Conservation (phyloP, 805 yeast genomes). For the Yueomyces sp. region DNA sequence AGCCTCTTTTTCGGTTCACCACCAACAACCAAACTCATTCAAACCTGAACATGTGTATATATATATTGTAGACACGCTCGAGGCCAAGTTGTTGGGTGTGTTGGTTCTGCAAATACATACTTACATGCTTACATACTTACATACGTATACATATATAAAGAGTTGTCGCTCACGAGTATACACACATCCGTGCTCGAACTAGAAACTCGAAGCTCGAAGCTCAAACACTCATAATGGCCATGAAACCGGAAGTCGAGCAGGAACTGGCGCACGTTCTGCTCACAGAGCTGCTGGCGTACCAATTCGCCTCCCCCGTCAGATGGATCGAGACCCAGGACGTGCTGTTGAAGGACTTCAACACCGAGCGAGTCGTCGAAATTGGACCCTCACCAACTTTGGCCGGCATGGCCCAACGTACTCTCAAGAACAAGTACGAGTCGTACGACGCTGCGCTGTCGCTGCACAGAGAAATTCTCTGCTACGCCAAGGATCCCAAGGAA, state of each 20-base stretch:
- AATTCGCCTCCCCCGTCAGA: slow-evolving; percentile 98
- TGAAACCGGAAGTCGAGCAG: slow-evolving; percentile 89
- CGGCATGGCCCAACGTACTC: slow-evolving; percentile 96
- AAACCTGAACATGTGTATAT: too few species aligned
- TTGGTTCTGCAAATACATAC: too few species aligned
- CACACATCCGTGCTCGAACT: too few species aligned
- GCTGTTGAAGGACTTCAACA: slow-evolving; percentile 80
- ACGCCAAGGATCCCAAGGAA: slow-evolving; percentile 91
- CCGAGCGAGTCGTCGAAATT: slow-evolving; percentile 95
- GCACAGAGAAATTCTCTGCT: slow-evolving; percentile 88
- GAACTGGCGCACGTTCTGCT: slow-evolving; percentile 89
- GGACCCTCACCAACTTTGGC: slow-evolving; percentile 99
- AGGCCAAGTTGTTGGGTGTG: too few species aligned
- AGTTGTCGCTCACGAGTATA: too few species aligned
- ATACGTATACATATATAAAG: too few species aligned
- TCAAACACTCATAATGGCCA: slow-evolving; percentile 9
- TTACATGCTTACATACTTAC: too few species aligned
- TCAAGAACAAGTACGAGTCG: slow-evolving; percentile 85
- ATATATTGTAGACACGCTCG: too few species aligned
- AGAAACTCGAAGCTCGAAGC: too few species aligned
- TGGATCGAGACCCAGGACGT: slow-evolving; percentile 99
- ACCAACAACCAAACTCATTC: too few species aligned
- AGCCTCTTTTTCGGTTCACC: too few species aligned
- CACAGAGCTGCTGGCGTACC: slow-evolving; percentile 94
- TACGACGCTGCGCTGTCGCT: slow-evolving; percentile 86